Percentiles rank a stretch among this genome's conserved stretches.
phyloP scores from a whole-genome alignment of 2,329 filamentous ascomycete species.

The Onygenales sp. region DNA sequence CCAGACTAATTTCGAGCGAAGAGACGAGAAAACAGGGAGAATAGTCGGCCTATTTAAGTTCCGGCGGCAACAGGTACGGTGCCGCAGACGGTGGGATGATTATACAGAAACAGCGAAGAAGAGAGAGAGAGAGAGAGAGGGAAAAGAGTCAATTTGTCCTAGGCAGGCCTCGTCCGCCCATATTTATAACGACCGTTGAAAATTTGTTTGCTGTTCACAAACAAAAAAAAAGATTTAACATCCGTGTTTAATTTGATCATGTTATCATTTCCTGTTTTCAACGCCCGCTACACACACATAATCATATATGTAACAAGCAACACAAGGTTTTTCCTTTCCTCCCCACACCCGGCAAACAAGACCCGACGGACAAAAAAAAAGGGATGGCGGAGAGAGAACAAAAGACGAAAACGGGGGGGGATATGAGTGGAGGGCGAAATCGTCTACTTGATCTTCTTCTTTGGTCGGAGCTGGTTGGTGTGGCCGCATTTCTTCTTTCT shows the following conservation, averaged over 20 bases:
- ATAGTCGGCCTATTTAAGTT: too few species aligned
- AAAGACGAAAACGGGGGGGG: neutral
- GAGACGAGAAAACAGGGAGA: too few species aligned
- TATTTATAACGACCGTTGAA: too few species aligned
- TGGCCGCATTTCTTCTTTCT: slow-evolving; percentile 99
- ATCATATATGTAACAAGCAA: neutral
- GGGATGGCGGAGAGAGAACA: neutral
- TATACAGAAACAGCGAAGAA: too few species aligned
- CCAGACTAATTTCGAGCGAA: too few species aligned
- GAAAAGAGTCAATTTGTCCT: too few species aligned
- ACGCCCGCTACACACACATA: neutral
- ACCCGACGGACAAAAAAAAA: slow-evolving; percentile 3
- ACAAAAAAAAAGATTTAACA: neutral
- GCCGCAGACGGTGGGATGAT: too few species aligned
- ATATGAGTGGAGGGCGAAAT: slow-evolving; percentile 2
- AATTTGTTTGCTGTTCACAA: neutral
- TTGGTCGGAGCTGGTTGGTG: slow-evolving; percentile 99
- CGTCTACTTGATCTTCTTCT: slow-evolving; percentile 97
- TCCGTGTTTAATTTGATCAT: neutral
- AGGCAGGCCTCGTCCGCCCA: too few species aligned
- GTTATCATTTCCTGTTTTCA: neutral
- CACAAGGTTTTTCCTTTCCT: neutral
- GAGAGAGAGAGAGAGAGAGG: too few species aligned
- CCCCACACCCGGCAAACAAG: neutral
- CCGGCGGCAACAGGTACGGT: too few species aligned